These are phyloP conservation scores for Kwoniella shandongensis DNA, from an alignment of 768 basidiomycete genomes.

Conservation along the genomic window DNA sequence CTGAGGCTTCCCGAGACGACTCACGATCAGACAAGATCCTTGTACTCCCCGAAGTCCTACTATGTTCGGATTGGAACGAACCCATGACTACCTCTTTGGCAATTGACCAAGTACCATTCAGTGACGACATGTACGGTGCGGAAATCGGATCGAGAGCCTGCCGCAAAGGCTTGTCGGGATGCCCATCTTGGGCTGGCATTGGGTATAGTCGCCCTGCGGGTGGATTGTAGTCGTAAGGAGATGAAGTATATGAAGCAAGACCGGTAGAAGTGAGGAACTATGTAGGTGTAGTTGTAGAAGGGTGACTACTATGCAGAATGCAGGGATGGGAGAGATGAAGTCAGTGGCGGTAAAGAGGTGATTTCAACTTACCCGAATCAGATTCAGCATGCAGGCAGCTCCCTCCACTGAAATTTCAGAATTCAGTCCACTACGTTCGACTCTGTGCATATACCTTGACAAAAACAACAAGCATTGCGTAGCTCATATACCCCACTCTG, in stretches of 20 bases:
- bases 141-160: slow-evolving; percentile 46
- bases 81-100: slow-evolving; percentile 52
- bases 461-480: too few species aligned
- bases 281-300: too few species aligned
- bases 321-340: background rate
- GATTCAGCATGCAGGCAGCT: too few species aligned
- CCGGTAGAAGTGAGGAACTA: background rate
- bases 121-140: slow-evolving; percentile 31
- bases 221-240: background rate
- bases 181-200: slow-evolving; percentile 16
- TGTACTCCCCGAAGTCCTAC: slow-evolving; percentile 48
- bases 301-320: background rate
- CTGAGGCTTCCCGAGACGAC: slow-evolving; percentile 10
- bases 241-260: too few species aligned
- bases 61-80: slow-evolving; percentile 41
- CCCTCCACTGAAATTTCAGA: too few species aligned
- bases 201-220: background rate
- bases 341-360: slow-evolving; percentile 1
- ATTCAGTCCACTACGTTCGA: too few species aligned
- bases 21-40: slow-evolving; percentile 50
- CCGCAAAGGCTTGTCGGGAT: slow-evolving; percentile 24
- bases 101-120: slow-evolving; percentile 39
- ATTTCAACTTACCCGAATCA: too few species aligned
- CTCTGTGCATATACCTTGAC: too few species aligned
- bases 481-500: too few species aligned